A percentile compares a stretch with the other conserved stretches of the same genome.
Evolutionary conservation across 164 flowering plant genomes (phyloP).

Genomic region (Stephania yunnanensis): DNA sequence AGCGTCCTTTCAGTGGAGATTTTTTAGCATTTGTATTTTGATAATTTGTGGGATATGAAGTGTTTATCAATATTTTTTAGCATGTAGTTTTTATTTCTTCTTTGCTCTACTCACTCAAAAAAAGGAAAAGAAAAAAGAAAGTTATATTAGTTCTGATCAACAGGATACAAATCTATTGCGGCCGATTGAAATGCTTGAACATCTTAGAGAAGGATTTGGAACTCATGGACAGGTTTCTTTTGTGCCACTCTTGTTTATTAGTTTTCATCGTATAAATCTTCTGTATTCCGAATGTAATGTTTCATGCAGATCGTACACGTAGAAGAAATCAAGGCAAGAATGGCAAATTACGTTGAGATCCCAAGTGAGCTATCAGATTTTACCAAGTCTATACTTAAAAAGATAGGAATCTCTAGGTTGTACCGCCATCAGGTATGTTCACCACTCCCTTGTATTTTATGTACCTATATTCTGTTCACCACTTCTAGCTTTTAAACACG

Average conservation of each 20-base stretch:
- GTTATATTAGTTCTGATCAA: not conserved
- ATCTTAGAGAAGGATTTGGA: conserved; percentile 67
- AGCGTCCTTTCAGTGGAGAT: too few relatives aligned
- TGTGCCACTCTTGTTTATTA: conserved; percentile 3
- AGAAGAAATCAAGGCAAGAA: conserved; percentile 60
- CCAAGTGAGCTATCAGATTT: conserved; percentile 53
- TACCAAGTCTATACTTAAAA: conserved; percentile 44
- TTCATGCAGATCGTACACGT: conserved; percentile 73
- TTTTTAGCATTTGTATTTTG: too few relatives aligned
- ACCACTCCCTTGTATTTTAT: not conserved
- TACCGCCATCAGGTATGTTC: conserved; percentile 80
- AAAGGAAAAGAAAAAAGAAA: not conserved
- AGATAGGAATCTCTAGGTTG: conserved; percentile 56
- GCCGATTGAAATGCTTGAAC: conserved; percentile 82
- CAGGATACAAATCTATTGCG: conserved; percentile 57
- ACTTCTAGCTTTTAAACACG: not conserved
- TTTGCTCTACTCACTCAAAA: not conserved
- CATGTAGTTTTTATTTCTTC: not conserved
- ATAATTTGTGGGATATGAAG: too few relatives aligned
- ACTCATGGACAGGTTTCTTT: conserved; percentile 71
- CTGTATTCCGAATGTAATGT: not conserved
- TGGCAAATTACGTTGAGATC: conserved; percentile 47
- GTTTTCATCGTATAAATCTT: not conserved
- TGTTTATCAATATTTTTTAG: not conserved
- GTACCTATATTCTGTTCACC: not conserved